Percentiles rank a stretch among this genome's conserved stretches.
Conservation (phyloP, 768 basidiomycete species). For the Mycena rosella region DNA sequence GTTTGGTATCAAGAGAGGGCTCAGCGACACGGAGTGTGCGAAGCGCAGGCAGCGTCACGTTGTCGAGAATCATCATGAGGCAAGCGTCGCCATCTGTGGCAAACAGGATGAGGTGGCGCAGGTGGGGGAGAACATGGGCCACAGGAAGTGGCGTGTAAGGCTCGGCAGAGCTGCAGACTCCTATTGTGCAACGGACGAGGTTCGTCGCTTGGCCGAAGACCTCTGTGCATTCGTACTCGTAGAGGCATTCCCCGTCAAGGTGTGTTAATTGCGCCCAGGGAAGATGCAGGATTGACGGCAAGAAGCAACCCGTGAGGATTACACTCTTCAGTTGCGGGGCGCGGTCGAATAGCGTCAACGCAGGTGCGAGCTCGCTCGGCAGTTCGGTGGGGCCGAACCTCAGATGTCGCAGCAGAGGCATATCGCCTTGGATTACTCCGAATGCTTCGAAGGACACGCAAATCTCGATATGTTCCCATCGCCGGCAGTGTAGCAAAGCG, state of each 20-base stretch:
- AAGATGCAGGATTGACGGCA: neutral
- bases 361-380: neutral
- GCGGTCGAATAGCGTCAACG: neutral
- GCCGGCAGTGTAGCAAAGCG: neutral
- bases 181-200: conserved; percentile 3
- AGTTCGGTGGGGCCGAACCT: neutral
- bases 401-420: conserved; percentile 17
- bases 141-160: neutral
- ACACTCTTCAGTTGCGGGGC: conserved; percentile 1
- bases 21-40: neutral
- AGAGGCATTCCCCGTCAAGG: conserved; percentile 3
- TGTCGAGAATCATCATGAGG: neutral
- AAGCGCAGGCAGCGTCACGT: neutral
- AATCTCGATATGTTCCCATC: conserved; percentile 14
- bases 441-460: neutral
- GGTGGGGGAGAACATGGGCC: neutral
- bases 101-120: neutral
- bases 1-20: neutral
- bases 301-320: neutral
- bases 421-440: conserved; percentile 8
- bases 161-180: neutral
- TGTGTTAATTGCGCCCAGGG: conserved; percentile 10
- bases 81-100: neutral
- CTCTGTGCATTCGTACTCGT: conserved; percentile 16
- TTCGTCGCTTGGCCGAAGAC: neutral